Evolutionary conservation across 75 land plant genomes (phyloP), one percentile per base, ranked within the genome.

Genomic region (Picea sitchensis): DNA sequence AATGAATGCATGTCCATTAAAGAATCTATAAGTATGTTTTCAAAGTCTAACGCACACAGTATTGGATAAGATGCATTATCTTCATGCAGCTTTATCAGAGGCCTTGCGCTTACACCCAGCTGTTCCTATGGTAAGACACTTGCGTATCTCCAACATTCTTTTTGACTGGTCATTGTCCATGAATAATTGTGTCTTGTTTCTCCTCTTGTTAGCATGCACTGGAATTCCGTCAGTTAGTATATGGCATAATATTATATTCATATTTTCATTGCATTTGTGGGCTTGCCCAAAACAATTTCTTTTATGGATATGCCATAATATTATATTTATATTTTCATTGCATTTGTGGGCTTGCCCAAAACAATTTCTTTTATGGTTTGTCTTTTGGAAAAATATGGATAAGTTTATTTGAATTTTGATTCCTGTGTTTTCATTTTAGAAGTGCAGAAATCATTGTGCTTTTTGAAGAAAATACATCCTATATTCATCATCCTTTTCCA

Each of bases 51-150:
- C 77, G 31, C 77, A 77, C 14, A 41, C 38, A 34, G 57, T 78
- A 14, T 30, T 80, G 38, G 80, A 82, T 59, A 86, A 83, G 58
- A 86, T 88, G 87, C 93, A 90, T 4, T 93, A 92, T 78, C 86
- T 95, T 41, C 98, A 95, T 38, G 98, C 98, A 30, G 80, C 91
- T 4, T 44, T 94, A 31, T 77, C 86, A n/a, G 96, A 95, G 83
- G 92, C 96, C 14, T 78, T 93, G 21, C 85, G 98, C 54, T 86
- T 95, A 0, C 88, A 90, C 61, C 98, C 96, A 75, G 87, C 92
- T 14, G 96, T 94, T 72, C 96, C 98, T 41, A 32, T 81, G 84
- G 96, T 90, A 89, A 61, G 87, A 78, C 17, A 15, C 30, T 30
- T 58, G 5, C 15, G 5, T 15, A 67, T 12, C 14, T 14, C 31